phyloP scores from a whole-genome alignment of 148 eudicot genomes.

The Rhododendron ferrugineum region DNA sequence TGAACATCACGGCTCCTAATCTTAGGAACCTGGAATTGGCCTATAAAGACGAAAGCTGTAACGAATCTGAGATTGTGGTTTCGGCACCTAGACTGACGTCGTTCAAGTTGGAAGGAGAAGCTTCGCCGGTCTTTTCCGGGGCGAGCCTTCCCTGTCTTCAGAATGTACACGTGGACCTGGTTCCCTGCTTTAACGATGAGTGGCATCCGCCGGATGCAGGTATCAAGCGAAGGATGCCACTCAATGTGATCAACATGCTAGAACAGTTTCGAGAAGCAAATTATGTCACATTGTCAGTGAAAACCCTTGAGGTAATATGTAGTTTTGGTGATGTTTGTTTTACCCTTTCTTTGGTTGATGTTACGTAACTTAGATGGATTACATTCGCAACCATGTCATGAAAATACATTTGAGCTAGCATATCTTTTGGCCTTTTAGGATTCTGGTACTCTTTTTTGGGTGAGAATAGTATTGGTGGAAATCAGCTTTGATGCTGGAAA shows the following conservation, averaged over 20 bases:
- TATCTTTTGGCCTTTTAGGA: background rate
- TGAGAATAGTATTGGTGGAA: background rate
- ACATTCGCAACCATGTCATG: background rate
- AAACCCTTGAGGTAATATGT: background rate
- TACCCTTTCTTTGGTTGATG: background rate
- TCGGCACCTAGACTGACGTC: background rate
- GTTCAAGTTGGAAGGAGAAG: background rate
- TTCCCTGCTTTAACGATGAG: background rate
- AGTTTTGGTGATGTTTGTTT: background rate
- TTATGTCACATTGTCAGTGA: background rate
- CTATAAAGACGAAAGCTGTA: background rate
- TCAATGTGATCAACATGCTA: slow-evolving; percentile 1
- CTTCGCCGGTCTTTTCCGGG: background rate
- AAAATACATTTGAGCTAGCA: background rate
- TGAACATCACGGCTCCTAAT: background rate
- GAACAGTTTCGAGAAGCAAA: background rate
- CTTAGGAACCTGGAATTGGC: background rate
- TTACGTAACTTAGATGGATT: background rate
- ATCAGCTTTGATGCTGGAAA: background rate
- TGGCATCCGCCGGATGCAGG: background rate
- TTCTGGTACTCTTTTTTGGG: background rate
- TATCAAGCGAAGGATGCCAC: background rate
- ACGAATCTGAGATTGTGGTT: background rate
- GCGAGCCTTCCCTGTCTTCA: background rate
- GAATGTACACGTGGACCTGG: background rate